phyloP scores from a whole-genome alignment of 306 rosid species.

The Vachellia pachyceras region DNA sequence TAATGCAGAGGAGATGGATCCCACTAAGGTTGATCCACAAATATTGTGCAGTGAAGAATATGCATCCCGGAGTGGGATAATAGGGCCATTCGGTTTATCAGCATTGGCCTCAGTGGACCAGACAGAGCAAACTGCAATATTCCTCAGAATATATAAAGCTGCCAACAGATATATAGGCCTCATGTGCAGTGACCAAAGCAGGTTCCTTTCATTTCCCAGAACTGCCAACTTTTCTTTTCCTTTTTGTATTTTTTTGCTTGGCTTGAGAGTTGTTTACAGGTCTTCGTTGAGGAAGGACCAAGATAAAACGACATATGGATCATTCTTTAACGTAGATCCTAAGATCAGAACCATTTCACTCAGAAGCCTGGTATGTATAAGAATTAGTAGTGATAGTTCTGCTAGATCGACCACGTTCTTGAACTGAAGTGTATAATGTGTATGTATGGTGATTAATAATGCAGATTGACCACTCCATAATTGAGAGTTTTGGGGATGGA shows the following conservation, averaged over 20 bases:
- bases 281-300: conserved; percentile 58
- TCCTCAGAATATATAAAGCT: conserved; percentile 53
- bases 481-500: too few relatives aligned
- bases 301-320: conserved; percentile 61
- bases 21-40: conserved; percentile 54
- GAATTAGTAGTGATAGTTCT: too few relatives aligned
- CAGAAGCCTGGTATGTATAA: too few relatives aligned
- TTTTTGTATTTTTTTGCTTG: too few relatives aligned
- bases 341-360: too few relatives aligned
- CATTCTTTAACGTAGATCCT: conserved; percentile 56
- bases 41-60: conserved; percentile 50
- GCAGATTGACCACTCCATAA: too few relatives aligned
- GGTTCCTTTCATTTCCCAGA: too few relatives aligned
- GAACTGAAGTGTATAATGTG: too few relatives aligned
- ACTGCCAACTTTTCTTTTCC: too few relatives aligned
- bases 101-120: conserved; percentile 62
- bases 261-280: conserved; percentile 39
- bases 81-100: conserved; percentile 75
- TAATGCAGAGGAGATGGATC: conserved; percentile 49
- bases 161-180: conserved; percentile 50
- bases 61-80: conserved; percentile 43
- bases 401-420: too few relatives aligned
- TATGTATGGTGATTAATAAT: too few relatives aligned
- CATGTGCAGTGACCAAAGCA: too few relatives aligned
- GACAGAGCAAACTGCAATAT: conserved; percentile 60